These are phyloP conservation scores for Setaria italica DNA, from an alignment of 202 grass and related monocot genomes.

Conservation along the genomic window DNA sequence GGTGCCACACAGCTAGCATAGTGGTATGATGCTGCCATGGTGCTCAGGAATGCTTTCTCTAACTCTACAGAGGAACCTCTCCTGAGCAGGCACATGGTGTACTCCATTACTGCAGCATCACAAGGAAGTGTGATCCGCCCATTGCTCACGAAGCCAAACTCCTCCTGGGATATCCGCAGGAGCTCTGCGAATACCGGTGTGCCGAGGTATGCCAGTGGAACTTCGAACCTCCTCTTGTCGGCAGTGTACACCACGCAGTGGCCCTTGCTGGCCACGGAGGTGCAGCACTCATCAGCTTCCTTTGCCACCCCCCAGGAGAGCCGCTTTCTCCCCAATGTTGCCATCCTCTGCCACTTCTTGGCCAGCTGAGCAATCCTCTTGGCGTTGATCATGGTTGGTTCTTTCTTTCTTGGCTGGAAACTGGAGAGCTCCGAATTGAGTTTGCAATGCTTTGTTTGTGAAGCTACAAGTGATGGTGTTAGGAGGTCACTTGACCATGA, in stretches of 20 bases:
- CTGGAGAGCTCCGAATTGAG: neutral
- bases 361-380: constrained; percentile 46
- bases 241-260: constrained; percentile 52
- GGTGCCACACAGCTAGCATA: neutral
- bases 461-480: constrained; percentile 32
- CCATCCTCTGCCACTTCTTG: constrained; percentile 60
- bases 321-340: constrained; percentile 44
- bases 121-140: constrained; percentile 58
- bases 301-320: constrained; percentile 13
- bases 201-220: constrained; percentile 50
- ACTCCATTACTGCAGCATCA: constrained; percentile 50
- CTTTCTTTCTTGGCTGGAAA: neutral
- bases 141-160: constrained; percentile 52
- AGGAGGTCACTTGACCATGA: neutral
- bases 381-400: constrained; percentile 37
- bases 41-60: constrained; percentile 33
- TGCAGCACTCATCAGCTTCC: neutral
- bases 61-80: constrained; percentile 42
- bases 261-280: constrained; percentile 49
- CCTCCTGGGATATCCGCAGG: constrained; percentile 56
- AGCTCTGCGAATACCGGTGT: constrained; percentile 49
- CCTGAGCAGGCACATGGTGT: constrained; percentile 48
- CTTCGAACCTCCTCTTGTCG: constrained; percentile 50
- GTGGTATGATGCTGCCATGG: constrained; percentile 33
- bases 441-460: constrained; percentile 17